Evolutionary conservation across 139 green algal genomes (phyloP).

Genomic region (Ostreobium quekettii): DNA sequence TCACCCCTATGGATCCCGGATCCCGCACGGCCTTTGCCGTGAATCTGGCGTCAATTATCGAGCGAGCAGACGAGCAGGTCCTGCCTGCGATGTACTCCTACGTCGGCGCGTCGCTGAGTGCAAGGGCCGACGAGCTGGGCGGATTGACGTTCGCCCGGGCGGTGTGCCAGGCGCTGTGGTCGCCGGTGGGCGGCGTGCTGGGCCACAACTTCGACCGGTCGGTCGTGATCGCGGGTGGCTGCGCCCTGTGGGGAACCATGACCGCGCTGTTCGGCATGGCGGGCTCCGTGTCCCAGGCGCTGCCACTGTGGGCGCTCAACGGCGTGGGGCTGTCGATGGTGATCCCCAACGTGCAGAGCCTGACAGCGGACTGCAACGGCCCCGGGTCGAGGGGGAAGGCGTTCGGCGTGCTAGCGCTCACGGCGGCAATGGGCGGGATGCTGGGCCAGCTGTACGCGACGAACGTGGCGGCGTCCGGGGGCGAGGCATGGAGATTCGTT

Average conservation of each 20-base stretch:
- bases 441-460: slow-evolving; percentile 45
- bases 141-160: slow-evolving; percentile 1
- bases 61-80: slow-evolving; percentile 7
- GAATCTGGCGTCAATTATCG: slow-evolving; percentile 8
- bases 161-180: slow-evolving; percentile 4
- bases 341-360: slow-evolving; percentile 54
- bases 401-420: slow-evolving; percentile 59
- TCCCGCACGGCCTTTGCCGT: not conserved
- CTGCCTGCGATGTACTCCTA: slow-evolving; percentile 13
- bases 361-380: slow-evolving; percentile 50
- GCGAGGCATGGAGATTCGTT: slow-evolving; percentile 35
- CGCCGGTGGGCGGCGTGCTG: not conserved
- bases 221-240: slow-evolving; percentile 11
- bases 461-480: slow-evolving; percentile 33
- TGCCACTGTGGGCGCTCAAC: slow-evolving; percentile 47
- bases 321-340: slow-evolving; percentile 59
- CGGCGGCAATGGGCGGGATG: slow-evolving; percentile 41
- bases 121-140: not conserved
- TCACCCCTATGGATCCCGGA: no score
- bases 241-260: slow-evolving; percentile 9
- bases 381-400: slow-evolving; percentile 35
- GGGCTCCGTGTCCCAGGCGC: not conserved
- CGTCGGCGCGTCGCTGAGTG: not conserved
- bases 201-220: no score
- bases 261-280: not conserved